phyloP scores from a whole-genome alignment of 208 protist species.

The Leishmania lainsoni region DNA sequence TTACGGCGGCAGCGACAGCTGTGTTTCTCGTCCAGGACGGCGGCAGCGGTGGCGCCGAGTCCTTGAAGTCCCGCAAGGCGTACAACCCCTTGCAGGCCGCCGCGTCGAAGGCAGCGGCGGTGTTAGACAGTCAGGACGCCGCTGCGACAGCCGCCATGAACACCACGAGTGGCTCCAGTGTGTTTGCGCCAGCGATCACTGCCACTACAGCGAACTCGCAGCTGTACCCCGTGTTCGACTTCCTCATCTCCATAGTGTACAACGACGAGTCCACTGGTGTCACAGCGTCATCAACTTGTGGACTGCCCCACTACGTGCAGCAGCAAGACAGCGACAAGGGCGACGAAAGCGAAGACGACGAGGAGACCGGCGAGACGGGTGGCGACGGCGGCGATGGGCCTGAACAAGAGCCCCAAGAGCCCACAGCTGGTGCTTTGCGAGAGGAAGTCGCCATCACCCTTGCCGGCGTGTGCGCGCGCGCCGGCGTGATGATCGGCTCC shows the following conservation, averaged over 20 bases:
- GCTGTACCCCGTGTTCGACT: slow-evolving; percentile 53
- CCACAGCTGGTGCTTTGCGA: slow-evolving; percentile 21
- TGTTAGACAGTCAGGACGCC: neutral
- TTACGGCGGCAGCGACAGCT: slow-evolving; percentile 36
- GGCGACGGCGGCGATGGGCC: slow-evolving; percentile 32
- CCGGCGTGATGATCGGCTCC: slow-evolving; percentile 53
- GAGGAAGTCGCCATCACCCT: slow-evolving; percentile 41
- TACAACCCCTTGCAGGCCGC: slow-evolving; percentile 20
- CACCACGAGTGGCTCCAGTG: slow-evolving; percentile 49
- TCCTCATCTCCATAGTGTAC: slow-evolving; percentile 23
- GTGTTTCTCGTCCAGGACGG: slow-evolving; percentile 21
- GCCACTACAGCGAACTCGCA: slow-evolving; percentile 43
- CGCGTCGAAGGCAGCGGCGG: slow-evolving; percentile 19
- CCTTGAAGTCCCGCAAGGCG: neutral
- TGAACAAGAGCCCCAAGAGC: slow-evolving; percentile 29
- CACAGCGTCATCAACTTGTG: neutral
- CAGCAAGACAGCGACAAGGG: slow-evolving; percentile 14
- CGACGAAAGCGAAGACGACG: slow-evolving; percentile 18
- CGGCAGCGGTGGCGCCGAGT: slow-evolving; percentile 11
- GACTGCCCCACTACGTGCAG: slow-evolving; percentile 28
- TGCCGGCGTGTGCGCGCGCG: slow-evolving; percentile 64
- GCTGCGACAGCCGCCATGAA: neutral
- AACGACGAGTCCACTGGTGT: neutral
- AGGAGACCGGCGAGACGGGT: slow-evolving; percentile 11
- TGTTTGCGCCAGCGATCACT: slow-evolving; percentile 47